A percentile compares a stretch with the other conserved stretches of the same genome.
Evolutionary conservation across 345 rosid genomes (phyloP).

Genomic region (Durio zibethinus): DNA sequence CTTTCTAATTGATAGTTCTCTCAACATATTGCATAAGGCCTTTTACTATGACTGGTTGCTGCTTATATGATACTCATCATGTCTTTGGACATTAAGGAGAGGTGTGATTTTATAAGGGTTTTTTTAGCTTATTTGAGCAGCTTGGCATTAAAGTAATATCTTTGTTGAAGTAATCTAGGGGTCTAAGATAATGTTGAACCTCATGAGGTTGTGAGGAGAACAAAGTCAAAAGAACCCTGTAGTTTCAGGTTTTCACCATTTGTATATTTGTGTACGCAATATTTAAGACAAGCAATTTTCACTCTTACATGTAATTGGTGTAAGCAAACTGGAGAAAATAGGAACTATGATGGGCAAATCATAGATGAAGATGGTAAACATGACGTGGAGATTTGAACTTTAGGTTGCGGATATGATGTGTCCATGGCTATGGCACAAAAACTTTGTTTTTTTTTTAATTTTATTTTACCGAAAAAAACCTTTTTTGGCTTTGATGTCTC

Average conservation of each 20-base stretch:
- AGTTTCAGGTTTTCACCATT: neutral
- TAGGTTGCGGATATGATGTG: conserved; percentile 27
- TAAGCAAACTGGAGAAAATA: neutral
- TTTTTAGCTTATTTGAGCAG: neutral
- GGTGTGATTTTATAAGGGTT: neutral
- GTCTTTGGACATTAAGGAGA: neutral
- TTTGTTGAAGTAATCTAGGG: neutral
- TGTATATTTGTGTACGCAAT: neutral
- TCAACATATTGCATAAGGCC: neutral
- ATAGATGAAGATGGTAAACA: neutral
- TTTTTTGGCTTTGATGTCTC: too few species aligned
- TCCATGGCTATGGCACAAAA: too few species aligned
- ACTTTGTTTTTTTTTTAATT: too few species aligned
- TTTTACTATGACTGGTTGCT: neutral
- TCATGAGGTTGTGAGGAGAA: neutral
- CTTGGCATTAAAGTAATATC: neutral
- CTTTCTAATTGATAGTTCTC: neutral
- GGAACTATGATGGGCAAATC: neutral
- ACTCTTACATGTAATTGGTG: too few species aligned
- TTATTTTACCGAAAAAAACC: too few species aligned
- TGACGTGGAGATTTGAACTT: neutral
- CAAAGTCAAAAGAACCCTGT: neutral
- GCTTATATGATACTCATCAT: neutral
- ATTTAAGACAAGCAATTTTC: neutral
- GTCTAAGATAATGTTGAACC: neutral